phyloP scores from a whole-genome alignment of 345 rosid species.

The Eucalyptus sp. region DNA sequence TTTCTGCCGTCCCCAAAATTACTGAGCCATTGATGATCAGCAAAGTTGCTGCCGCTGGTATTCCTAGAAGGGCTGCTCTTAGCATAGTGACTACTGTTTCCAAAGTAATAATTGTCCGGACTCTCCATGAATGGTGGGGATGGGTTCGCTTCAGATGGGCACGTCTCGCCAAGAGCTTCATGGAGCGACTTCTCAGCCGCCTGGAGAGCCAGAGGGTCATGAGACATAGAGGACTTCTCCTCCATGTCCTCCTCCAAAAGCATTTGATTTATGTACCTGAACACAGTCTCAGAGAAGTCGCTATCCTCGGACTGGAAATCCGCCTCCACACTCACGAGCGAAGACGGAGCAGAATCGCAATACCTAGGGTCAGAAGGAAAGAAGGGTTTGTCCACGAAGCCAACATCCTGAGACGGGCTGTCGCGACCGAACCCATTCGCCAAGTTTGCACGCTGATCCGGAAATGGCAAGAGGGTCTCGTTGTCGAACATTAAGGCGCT shows the following conservation, averaged over 20 bases:
- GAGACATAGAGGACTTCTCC: slow-evolving; percentile 24
- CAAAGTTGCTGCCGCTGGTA: slow-evolving; percentile 9
- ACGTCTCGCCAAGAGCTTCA: slow-evolving; percentile 22
- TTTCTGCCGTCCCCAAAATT: slow-evolving; percentile 22
- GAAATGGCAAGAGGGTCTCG: slow-evolving; percentile 11
- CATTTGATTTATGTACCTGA: slow-evolving; percentile 42
- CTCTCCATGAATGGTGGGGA: slow-evolving; percentile 5
- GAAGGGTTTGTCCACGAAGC: slow-evolving; percentile 9
- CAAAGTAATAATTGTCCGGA: slow-evolving; percentile 1
- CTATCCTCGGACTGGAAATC: slow-evolving; percentile 31
- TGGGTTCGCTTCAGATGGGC: neutral
- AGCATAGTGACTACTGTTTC: slow-evolving; percentile 7
- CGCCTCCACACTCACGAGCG: slow-evolving; percentile 7
- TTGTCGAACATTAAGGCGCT: slow-evolving; percentile 15
- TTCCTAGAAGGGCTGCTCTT: slow-evolving; percentile 9
- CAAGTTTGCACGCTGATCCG: slow-evolving; percentile 5
- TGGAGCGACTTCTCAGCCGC: slow-evolving; percentile 45
- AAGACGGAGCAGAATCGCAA: neutral
- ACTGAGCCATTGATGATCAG: slow-evolving; percentile 29
- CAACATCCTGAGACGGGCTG: slow-evolving; percentile 5
- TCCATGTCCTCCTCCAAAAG: slow-evolving; percentile 61
- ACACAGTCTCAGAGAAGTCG: slow-evolving; percentile 35
- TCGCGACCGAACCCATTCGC: neutral
- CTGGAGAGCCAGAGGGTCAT: slow-evolving; percentile 35
- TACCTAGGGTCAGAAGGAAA: slow-evolving; percentile 5